phyloP scores from a whole-genome alignment of 352 stramenopile species.

The Phytopythium chamaehyphon region DNA sequence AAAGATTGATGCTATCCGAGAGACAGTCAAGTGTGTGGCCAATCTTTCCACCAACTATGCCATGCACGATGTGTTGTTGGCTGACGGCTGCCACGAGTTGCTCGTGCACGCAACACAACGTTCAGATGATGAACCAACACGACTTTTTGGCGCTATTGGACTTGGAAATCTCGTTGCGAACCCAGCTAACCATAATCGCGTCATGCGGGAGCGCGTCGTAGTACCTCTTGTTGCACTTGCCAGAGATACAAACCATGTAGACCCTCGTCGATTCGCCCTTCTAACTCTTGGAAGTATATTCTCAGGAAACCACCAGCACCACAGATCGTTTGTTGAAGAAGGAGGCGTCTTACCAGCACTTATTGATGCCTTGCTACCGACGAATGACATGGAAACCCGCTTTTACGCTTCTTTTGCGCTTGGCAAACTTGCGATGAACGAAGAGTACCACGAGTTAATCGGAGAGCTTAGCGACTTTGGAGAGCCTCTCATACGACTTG shows the following conservation, averaged over 20 bases:
- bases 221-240: conserved; percentile 54
- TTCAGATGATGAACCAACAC: conserved; percentile 48
- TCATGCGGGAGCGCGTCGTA: conserved; percentile 63
- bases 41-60: conserved; percentile 81
- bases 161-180: conserved; percentile 91
- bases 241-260: conserved; percentile 23
- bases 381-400: conserved; percentile 86
- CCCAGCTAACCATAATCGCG: conserved; percentile 65
- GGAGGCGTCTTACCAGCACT: conserved; percentile 68
- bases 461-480: conserved; percentile 46
- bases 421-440: conserved; percentile 90
- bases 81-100: conserved; percentile 75
- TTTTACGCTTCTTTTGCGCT: conserved; percentile 93
- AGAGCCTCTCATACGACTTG: conserved; percentile 46
- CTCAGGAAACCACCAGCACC: conserved; percentile 42
- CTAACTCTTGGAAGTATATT: conserved; percentile 86
- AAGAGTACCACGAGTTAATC: conserved; percentile 60
- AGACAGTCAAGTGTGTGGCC: conserved; percentile 70
- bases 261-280: conserved; percentile 76
- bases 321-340: conserved; percentile 60
- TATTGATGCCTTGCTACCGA: conserved; percentile 46
- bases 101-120: conserved; percentile 69
- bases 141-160: conserved; percentile 86
- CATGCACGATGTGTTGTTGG: conserved; percentile 83
- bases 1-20: conserved; percentile 31